Evolutionary conservation across 805 yeast species (phyloP), one percentile per base, ranked within the genome.

Genomic region (Kodamaea kaohsiungensis): DNA sequence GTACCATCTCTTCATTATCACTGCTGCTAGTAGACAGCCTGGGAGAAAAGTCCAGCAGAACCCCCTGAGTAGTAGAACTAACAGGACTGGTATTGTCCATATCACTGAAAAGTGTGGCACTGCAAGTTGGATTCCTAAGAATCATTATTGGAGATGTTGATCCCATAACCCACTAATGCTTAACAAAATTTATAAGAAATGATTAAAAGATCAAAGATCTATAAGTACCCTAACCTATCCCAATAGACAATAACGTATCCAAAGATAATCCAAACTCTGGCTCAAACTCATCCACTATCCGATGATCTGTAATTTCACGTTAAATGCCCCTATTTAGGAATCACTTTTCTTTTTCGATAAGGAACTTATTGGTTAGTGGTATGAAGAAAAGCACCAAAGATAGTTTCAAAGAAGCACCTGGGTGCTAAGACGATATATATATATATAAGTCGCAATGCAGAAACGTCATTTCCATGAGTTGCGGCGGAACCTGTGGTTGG

Each of bases 11-110:
- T 6, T 51, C 54, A 40, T 37, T 51, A 16, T 51, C 54, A 27
- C 47, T 46, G 37, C 54, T 51, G 46, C 54, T 51, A 17, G 49
- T 50, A 17, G 53, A 46, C 54, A 51, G 54, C 22, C 50, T 22
- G 10, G 54, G 33, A 13, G 54, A 51, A 13, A 51, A 51, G 42
- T 51, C 53, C 53, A 45, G 49, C 37, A 51, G 46, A 15, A 33
- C 46, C 5, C 39, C 53, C 17, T 47, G 49, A 30, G 19, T 46
- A 8, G 46, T 25, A n/a, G 54, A 51, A 30, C 49, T 46, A 15
- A 51, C 50, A 4, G 54, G 54, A 30, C 54, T 51, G 6, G 50
- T 18, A 7, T 40, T 42, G 2, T 45, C 53, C 50, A 51, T 51
- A n/a, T 51, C 54, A 13, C 35, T 27, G 47, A 43, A 25, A 22